phyloP scores from a whole-genome alignment of 352 stramenopile species.

The Globisporangium spinosum region DNA sequence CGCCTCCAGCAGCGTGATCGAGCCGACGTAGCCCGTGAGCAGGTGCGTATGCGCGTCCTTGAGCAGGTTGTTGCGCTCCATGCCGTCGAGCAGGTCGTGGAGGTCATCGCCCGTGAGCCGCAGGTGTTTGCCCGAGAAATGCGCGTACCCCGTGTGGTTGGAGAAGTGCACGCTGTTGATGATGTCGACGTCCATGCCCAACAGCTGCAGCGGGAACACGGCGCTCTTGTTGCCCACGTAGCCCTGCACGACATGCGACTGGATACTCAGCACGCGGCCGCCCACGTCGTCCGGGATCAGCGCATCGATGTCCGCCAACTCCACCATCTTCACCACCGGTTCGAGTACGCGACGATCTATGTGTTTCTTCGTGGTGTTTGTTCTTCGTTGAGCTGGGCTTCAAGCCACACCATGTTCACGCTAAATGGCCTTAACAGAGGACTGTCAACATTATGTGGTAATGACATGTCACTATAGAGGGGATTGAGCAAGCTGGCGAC shows the following conservation, averaged over 20 bases:
- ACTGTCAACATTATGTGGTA: not conserved
- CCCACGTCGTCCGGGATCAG: constrained; percentile 29
- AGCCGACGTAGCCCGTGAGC: constrained; percentile 82
- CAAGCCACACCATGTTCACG: not conserved
- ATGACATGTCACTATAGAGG: not conserved
- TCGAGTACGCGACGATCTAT: not conserved
- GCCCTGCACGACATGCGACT: constrained; percentile 85
- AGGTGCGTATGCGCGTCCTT: constrained; percentile 71
- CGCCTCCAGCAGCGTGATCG: constrained; percentile 57
- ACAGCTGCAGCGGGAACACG: constrained; percentile 79
- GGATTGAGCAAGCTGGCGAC: not conserved
- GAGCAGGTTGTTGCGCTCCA: constrained; percentile 69
- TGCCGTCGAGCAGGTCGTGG: constrained; percentile 73
- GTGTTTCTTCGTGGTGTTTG: not conserved
- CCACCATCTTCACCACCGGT: not conserved
- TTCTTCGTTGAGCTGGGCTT: not conserved
- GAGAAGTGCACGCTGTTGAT: constrained; percentile 89
- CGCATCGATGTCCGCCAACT: constrained; percentile 8
- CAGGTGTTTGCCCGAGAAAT: constrained; percentile 69
- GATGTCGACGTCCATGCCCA: constrained; percentile 83
- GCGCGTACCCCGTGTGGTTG: constrained; percentile 83
- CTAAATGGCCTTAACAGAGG: not conserved
- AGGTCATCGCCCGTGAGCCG: constrained; percentile 70
- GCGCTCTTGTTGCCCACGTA: constrained; percentile 88
- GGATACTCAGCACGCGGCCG: constrained; percentile 80